These are phyloP conservation scores for Diddensiella santjacobensis DNA, from an alignment of 805 yeast species.

Conservation along the genomic window DNA sequence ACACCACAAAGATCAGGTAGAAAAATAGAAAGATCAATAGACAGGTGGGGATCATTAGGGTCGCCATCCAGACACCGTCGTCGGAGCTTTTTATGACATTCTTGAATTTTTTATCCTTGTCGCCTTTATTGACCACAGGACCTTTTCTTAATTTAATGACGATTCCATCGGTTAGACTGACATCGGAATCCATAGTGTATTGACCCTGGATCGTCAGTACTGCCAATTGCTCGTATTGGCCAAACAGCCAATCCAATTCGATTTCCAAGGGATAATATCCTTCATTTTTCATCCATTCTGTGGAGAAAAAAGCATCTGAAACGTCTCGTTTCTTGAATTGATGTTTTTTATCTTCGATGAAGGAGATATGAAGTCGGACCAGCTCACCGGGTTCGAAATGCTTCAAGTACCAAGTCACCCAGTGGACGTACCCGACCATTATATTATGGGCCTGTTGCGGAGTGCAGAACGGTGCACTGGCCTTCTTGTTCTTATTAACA, in stretches of 20 bases:
- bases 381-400: slow-evolving; percentile 53
- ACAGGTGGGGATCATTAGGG: slow-evolving; percentile 20
- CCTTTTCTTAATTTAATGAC: slow-evolving; percentile 35
- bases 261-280: slow-evolving; percentile 66
- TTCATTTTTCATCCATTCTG: slow-evolving; percentile 66
- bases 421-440: slow-evolving; percentile 60
- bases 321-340: slow-evolving; percentile 20
- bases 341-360: slow-evolving; percentile 48
- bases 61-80: slow-evolving; percentile 30
- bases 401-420: slow-evolving; percentile 75
- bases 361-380: slow-evolving; percentile 65
- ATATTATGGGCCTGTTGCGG: slow-evolving; percentile 62
- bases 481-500: slow-evolving; percentile 47
- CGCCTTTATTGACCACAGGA: slow-evolving; percentile 40
- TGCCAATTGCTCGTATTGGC: slow-evolving; percentile 50
- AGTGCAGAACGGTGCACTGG: slow-evolving; percentile 80
- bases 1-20: slow-evolving; percentile 16
- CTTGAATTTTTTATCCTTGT: slow-evolving; percentile 28
- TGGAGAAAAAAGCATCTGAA: slow-evolving; percentile 50
- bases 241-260: slow-evolving; percentile 60
- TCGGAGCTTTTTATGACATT: slow-evolving; percentile 41
- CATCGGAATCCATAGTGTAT: slow-evolving; percentile 59
- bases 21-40: slow-evolving; percentile 16
- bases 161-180: slow-evolving; percentile 53
- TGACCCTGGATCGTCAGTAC: slow-evolving; percentile 74